Base-by-base conservation (phyloP, 345 rosid species). In the Toxicodendron radicans region DNA sequence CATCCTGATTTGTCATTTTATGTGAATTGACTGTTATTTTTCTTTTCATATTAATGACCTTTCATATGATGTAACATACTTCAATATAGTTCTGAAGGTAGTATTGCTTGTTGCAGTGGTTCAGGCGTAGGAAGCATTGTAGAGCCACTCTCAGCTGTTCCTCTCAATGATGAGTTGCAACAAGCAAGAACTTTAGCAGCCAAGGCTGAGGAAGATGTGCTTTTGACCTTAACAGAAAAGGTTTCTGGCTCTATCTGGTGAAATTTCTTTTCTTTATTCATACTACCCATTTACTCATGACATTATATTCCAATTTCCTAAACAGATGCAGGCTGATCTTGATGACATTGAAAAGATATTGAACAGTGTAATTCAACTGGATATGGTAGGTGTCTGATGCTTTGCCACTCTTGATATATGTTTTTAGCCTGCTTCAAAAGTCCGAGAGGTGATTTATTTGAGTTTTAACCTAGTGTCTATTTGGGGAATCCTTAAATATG, bases 141-240 rank as follows among this genome's bases (percentile, higher is more conserved):
- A 14, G 97, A 95, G 87, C 99, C 99, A 75, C 82, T 95, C 35
- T 75, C 83, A 57, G 99, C 95, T 5, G 91, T 91, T 74, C 85
- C 93, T 77, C 79, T 92, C 74, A 92, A 95, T 71, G 99, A 91
- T 73, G 97, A 95, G 74, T 80, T 95, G 79, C 90, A 91, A 80
- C 84, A 75, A 75, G 95, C 94, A 23, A 90, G 93, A 80, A 90
- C 83, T 79, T 79, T 77, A 65, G 91, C 85, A 76, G 84, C 93
- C 65, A 85, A 86, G 85, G 97, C 97, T 46, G 97, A 95, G 86
- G 85, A 83, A 71, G 95, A 87, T 14, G 89, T 91, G 81, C 97
- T 92, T 68, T 65, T 87, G 64, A 89, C 78, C 84, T 75, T 95
- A 73, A 90, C 97, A 74, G 87, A 88, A 81, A 90, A 90, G 95